Evolutionary conservation across 495 filamentous ascomycete genomes (phyloP).

Genomic region (Penicillium bovifimosum): DNA sequence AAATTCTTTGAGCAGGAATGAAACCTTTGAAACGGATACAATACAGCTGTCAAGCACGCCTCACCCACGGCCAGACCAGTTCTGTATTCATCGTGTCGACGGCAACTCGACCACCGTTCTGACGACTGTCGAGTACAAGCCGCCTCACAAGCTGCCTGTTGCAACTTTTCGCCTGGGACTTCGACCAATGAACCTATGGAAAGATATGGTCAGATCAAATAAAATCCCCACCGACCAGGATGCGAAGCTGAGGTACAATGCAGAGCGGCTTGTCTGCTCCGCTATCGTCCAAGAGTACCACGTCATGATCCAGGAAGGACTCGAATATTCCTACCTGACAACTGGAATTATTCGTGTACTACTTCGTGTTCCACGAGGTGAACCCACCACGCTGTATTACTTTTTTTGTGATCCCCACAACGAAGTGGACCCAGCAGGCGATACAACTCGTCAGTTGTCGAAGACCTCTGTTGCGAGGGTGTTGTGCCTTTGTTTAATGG

Average conservation of each 20-base stretch:
- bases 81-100: constrained; percentile 19
- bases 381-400: constrained; percentile 29
- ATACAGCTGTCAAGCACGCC: neutral
- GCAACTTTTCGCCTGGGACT: constrained; percentile 25
- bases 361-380: constrained; percentile 26
- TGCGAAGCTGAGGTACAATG: constrained; percentile 23
- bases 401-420: constrained; percentile 27
- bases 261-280: no score
- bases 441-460: neutral
- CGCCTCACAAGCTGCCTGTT: constrained; percentile 31
- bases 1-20: constrained; percentile 12
- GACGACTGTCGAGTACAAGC: constrained; percentile 31
- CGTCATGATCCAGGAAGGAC: no score
- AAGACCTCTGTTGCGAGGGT: constrained; percentile 19
- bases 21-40: neutral
- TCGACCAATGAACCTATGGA: constrained; percentile 18
- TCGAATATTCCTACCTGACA: constrained; percentile 28
- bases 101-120: constrained; percentile 19
- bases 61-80: constrained; percentile 16
- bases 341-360: constrained; percentile 28
- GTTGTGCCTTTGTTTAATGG: constrained; percentile 29
- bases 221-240: constrained; percentile 13
- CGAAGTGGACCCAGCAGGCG: constrained; percentile 17
- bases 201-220: constrained; percentile 15
- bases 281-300: no score